Evolutionary conservation across 495 filamentous ascomycete species (phyloP), one percentile per base, ranked within the genome.

Genomic region (Friedmanniomyces simplex): DNA sequence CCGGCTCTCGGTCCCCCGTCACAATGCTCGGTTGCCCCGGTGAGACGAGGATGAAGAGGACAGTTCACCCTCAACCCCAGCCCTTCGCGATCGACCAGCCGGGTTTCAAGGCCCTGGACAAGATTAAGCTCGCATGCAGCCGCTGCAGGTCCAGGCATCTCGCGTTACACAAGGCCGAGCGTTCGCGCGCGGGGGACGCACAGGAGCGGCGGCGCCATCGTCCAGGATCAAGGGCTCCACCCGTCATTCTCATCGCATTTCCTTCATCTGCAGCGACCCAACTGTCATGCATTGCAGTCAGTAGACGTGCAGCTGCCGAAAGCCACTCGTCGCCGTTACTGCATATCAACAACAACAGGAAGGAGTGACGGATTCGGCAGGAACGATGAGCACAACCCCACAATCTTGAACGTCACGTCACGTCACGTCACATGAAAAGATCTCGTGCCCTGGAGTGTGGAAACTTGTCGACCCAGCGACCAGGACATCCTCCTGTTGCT

Each of bases 161-260:
- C 39, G 18, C 13, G 39, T 43, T 20, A 20, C 39, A 43, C 39
- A 43, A n/a, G 39, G 39, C 39, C 4, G 11, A 22, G 7, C 26
- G 24, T 51, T 51, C 49, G 39, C 39, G 39, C 18, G 14, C 5
- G 39, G 39, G 39, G 39, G 14, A 5, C 5, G 4, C 4, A 3
- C 4, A 16, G 14, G 22, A 49, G 46, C 46, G 46, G 25, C 18
- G 22, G 6, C 46, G 21, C 20, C 46, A 28, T 49, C 46, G 20
- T 49, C 24, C n/a, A n/a, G n/a, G n/a, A n/a, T n/a, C n/a, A n/a
- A n/a, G 16, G 25, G 21, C 22, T 30, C 52, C 52, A 45, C 52
- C 52, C 43, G 52, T 54, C 52, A 54, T 43, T n/a, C 24, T 52
- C 4, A 52, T 32, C 25, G 28, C 18, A 6, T 43, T 43, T 16